A percentile compares a stretch with the other conserved stretches of the same genome.
phyloP scores from a whole-genome alignment of 495 filamentous ascomycete genomes.

The Talaromyces ruber region DNA sequence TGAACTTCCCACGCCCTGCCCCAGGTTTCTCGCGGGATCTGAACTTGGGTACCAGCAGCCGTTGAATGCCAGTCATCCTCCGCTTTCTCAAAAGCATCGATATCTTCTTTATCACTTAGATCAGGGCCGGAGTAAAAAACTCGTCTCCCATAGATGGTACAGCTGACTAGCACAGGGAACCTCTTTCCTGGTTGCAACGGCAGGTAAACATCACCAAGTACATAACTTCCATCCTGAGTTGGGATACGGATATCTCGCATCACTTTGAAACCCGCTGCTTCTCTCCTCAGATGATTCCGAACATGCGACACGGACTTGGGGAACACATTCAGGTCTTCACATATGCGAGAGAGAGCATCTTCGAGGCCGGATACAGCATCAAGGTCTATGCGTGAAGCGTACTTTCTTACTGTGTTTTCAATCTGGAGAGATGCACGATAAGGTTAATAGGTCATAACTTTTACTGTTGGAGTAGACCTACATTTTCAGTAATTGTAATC shows the following conservation, averaged over 20 bases:
- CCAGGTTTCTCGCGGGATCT: not conserved
- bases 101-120: not conserved
- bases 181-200: not conserved
- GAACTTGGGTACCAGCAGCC: not conserved
- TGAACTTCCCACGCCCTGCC: not conserved
- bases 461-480: not conserved
- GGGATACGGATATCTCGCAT: not conserved
- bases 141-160: not conserved
- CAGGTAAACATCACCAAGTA: not conserved
- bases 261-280: not conserved
- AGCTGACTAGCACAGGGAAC: not conserved
- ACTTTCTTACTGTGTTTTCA: not conserved
- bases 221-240: not conserved
- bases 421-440: not conserved
- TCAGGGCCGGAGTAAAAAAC: not conserved
- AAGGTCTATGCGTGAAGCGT: not conserved
- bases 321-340: not conserved
- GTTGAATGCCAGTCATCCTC: conserved; percentile 1
- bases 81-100: not conserved
- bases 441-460: not conserved
- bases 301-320: not conserved
- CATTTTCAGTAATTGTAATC: not conserved
- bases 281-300: not conserved
- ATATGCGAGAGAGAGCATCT: not conserved
- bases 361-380: not conserved